These are phyloP conservation scores for Capsella bursapastoris DNA, from an alignment of 345 rosid genomes.

Conservation along the genomic window DNA sequence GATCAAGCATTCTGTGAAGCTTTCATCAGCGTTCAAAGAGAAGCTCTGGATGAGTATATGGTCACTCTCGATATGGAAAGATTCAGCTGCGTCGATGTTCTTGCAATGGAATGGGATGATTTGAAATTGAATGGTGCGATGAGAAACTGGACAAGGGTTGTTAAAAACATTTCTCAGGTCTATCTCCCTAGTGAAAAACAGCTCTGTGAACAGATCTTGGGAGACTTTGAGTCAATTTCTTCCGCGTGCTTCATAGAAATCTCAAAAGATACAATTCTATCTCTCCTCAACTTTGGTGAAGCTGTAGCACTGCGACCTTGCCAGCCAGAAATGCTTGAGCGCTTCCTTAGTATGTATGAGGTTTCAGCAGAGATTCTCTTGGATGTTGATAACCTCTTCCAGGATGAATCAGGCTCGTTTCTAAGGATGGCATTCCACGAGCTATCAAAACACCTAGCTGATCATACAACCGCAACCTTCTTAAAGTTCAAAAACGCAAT, in stretches of 20 bases:
- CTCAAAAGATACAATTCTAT: conserved; percentile 50
- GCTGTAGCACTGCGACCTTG: conserved; percentile 60
- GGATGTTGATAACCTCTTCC: conserved; percentile 56
- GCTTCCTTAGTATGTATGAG: conserved; percentile 76
- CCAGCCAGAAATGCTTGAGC: conserved; percentile 66
- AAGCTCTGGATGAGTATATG: conserved; percentile 67
- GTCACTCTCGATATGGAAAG: conserved; percentile 53
- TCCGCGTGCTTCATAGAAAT: conserved; percentile 60
- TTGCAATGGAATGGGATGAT: conserved; percentile 59
- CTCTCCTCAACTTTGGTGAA: conserved; percentile 79
- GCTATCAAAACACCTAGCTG: conserved; percentile 51
- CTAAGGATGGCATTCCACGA: conserved; percentile 60
- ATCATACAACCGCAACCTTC: conserved; percentile 54
- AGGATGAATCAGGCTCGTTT: conserved; percentile 55
- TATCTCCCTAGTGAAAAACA: conserved; percentile 66
- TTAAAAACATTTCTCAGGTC: conserved; percentile 55
- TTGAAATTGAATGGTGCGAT: conserved; percentile 59
- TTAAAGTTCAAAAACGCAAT: conserved; percentile 55
- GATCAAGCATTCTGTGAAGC: conserved; percentile 58
- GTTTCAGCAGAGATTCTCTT: conserved; percentile 54
- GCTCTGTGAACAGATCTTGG: conserved; percentile 66
- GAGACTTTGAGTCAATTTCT: conserved; percentile 50
- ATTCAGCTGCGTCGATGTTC: conserved; percentile 62
- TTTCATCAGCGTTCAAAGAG: conserved; percentile 53
- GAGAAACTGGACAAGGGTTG: conserved; percentile 68